A percentile compares a stretch with the other conserved stretches of the same genome.
These are phyloP conservation scores for Termitomyces sp. DNA, from an alignment of 768 basidiomycete species.

Conservation along the genomic window DNA sequence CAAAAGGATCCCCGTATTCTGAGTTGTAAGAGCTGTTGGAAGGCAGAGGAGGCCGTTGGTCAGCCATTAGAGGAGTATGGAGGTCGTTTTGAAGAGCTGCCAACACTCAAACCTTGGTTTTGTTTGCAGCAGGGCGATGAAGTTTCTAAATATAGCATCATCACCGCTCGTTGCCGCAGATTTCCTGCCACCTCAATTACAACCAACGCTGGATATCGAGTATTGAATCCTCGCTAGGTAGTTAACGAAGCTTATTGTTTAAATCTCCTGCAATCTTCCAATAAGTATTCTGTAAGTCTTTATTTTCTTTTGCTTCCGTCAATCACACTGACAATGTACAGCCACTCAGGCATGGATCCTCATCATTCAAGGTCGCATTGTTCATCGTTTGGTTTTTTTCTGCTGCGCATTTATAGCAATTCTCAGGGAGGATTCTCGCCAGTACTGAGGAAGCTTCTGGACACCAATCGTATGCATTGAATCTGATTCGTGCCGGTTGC, in stretches of 20 bases:
- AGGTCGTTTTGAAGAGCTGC: conserved; percentile 15
- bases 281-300: not conserved
- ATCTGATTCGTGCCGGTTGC: not conserved
- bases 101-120: conserved; percentile 25
- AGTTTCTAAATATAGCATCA: conserved; percentile 14
- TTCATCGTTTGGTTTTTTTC: not conserved
- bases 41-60: conserved; percentile 37
- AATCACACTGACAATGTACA: not conserved
- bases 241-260: not conserved
- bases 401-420: not conserved
- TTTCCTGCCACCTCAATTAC: not conserved
- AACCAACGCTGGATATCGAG: not conserved
- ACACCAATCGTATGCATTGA: not conserved
- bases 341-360: not conserved
- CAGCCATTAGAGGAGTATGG: conserved; percentile 32
- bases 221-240: not conserved
- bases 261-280: not conserved
- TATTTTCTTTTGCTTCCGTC: not conserved
- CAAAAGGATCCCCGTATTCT: conserved; percentile 65
- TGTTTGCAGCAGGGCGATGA: conserved; percentile 24
- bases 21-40: conserved; percentile 28
- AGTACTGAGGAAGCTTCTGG: not conserved
- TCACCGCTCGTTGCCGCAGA: conserved; percentile 18
- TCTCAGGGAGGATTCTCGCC: not conserved
- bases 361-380: not conserved